These are phyloP conservation scores for Rutidosis leptorrhynchoides DNA, from an alignment of 129 eudicot species.

Conservation along the genomic window DNA sequence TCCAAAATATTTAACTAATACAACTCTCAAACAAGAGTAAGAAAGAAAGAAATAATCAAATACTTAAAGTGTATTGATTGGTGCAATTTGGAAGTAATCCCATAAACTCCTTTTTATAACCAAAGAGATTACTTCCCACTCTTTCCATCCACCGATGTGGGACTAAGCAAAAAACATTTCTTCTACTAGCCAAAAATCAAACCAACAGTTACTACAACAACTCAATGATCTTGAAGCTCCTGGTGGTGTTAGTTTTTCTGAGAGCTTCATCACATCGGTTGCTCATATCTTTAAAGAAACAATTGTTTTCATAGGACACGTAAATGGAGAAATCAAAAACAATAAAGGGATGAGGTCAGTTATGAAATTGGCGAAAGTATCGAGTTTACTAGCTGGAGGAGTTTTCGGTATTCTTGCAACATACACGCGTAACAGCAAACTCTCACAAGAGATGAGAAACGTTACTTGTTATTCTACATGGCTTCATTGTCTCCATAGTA, in stretches of 20 bases:
- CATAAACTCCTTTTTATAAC: no score
- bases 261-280: not conserved
- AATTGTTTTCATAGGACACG: not conserved
- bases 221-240: constrained; percentile 2
- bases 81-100: no score
- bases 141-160: no score
- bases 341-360: not conserved
- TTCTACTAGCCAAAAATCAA: no score
- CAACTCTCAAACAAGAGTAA: no score
- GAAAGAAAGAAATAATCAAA: no score
- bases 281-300: not conserved
- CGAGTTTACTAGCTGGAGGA: not conserved
- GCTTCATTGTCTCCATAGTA: not conserved
- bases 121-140: no score
- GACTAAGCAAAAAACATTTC: no score
- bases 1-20: no score
- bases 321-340: not conserved
- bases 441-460: constrained; percentile 4
- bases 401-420: not conserved
- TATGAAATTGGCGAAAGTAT: not conserved
- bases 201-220: not conserved
- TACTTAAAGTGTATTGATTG: no score
- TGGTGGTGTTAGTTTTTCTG: not conserved
- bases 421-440: not conserved
- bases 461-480: not conserved